These are phyloP conservation scores for Phytophthora pseudosyringae DNA, from an alignment of 352 stramenopile genomes.

Conservation along the genomic window DNA sequence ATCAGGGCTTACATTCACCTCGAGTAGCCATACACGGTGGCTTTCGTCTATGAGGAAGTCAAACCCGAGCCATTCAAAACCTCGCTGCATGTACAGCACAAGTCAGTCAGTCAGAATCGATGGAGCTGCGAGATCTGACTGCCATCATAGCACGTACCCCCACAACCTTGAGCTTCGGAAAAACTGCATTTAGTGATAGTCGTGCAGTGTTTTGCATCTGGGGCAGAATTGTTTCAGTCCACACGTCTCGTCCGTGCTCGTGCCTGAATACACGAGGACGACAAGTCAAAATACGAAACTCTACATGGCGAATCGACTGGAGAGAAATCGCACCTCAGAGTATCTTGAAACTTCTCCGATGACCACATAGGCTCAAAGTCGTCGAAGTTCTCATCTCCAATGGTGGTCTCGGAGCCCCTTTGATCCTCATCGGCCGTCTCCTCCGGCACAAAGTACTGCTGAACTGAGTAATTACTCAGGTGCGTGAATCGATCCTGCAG, in stretches of 20 bases:
- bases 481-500: conserved; percentile 72
- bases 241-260: conserved; percentile 53
- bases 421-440: not conserved
- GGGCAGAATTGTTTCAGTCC: conserved; percentile 51
- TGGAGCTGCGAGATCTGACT: not conserved
- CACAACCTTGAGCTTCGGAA: conserved; percentile 52
- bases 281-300: not conserved
- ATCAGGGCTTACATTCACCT: conserved; percentile 90
- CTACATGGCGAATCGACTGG: not conserved
- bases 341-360: conserved; percentile 45
- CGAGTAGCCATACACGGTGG: conserved; percentile 71
- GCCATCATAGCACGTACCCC: conserved; percentile 47
- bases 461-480: conserved; percentile 88
- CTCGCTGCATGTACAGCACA: conserved; percentile 40
- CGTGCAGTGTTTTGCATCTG: conserved; percentile 64
- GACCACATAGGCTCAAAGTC: conserved; percentile 66
- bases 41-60: conserved; percentile 81
- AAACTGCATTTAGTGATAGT: conserved; percentile 45
- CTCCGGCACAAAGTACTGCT: conserved; percentile 53
- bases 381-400: not conserved
- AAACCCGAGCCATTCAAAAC: conserved; percentile 89
- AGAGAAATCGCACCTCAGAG: conserved; percentile 37
- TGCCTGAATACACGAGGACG: conserved; percentile 16
- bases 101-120: not conserved
- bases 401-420: not conserved